Conservation (phyloP, 331 rosid species). For the Phaseolus coccineus region DNA sequence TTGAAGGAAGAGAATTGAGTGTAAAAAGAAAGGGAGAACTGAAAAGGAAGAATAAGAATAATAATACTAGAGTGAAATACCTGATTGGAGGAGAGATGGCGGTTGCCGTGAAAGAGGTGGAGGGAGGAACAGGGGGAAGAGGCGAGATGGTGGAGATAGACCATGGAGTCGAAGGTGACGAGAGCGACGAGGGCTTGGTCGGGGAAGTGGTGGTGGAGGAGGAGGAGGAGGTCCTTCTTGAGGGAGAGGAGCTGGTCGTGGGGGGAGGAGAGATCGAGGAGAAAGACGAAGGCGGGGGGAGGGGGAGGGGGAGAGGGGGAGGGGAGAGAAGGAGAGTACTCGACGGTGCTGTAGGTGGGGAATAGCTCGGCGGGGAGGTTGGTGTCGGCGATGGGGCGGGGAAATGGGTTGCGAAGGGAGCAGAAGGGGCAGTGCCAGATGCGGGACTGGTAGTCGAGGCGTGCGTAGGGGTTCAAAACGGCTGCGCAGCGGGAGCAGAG, state of each 20-base stretch:
- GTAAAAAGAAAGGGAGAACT: background rate
- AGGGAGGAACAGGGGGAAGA: slow-evolving; percentile 70
- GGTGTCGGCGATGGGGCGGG: slow-evolving; percentile 80
- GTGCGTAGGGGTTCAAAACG: slow-evolving; percentile 89
- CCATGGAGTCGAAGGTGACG: slow-evolving; percentile 85
- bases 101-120: slow-evolving; percentile 64
- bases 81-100: slow-evolving; percentile 66
- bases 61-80: too few species aligned
- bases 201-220: slow-evolving; percentile 68
- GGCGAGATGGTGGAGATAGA: slow-evolving; percentile 69
- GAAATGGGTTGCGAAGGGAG: slow-evolving; percentile 67
- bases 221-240: slow-evolving; percentile 40
- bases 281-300: slow-evolving; percentile 66
- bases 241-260: slow-evolving; percentile 57
- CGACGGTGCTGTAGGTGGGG: slow-evolving; percentile 88
- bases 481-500: slow-evolving; percentile 70
- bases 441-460: slow-evolving; percentile 85
- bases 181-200: slow-evolving; percentile 72
- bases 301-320: background rate
- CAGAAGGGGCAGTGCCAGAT: slow-evolving; percentile 94
- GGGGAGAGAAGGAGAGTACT: slow-evolving; percentile 50
- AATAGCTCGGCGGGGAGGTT: slow-evolving; percentile 96
- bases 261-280: slow-evolving; percentile 63
- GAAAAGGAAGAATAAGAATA: too few species aligned
- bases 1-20: background rate